Conservation (phyloP, 768 basidiomycete species). For the Tricholoma saponaceum region DNA sequence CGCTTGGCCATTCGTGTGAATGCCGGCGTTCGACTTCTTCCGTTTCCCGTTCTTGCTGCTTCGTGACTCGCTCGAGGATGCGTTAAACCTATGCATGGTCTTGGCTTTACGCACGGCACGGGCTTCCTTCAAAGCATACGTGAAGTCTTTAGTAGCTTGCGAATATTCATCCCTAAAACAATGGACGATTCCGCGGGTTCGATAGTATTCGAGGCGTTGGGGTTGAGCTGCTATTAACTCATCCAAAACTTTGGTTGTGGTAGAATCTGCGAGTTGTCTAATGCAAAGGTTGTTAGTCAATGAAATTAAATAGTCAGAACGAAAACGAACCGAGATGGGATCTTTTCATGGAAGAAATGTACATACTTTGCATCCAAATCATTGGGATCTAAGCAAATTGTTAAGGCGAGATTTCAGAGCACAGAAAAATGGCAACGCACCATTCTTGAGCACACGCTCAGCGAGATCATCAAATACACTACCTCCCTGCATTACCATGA, state of each 20-base stretch:
- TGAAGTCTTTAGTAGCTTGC: slow-evolving; percentile 76
- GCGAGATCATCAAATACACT: slow-evolving; percentile 93
- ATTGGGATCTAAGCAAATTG: slow-evolving; percentile 51
- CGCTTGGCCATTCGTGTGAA: slow-evolving; percentile 56
- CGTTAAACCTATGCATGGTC: slow-evolving; percentile 45
- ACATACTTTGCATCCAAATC: slow-evolving; percentile 84
- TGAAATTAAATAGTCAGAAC: background rate
- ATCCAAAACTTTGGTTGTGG: slow-evolving; percentile 73
- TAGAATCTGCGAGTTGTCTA: slow-evolving; percentile 84
- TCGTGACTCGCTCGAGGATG: slow-evolving; percentile 27
- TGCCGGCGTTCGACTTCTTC: slow-evolving; percentile 46
- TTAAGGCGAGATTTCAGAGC: background rate
- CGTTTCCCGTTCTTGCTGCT: slow-evolving; percentile 42
- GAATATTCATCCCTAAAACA: slow-evolving; percentile 83
- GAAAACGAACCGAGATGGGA: slow-evolving; percentile 70
- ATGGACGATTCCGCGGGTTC: slow-evolving; percentile 88
- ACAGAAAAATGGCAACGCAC: slow-evolving; percentile 21
- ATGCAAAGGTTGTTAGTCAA: slow-evolving; percentile 11
- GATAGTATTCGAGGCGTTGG: slow-evolving; percentile 77
- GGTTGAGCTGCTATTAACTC: slow-evolving; percentile 72
- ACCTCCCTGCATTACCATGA: slow-evolving; percentile 94
- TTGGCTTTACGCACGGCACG: slow-evolving; percentile 66
- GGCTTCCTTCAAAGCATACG: slow-evolving; percentile 74
- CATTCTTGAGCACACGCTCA: slow-evolving; percentile 72
- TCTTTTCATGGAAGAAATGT: slow-evolving; percentile 93